Evolutionary conservation across 129 eudicot species (phyloP).

Genomic region (Silybum marianum): DNA sequence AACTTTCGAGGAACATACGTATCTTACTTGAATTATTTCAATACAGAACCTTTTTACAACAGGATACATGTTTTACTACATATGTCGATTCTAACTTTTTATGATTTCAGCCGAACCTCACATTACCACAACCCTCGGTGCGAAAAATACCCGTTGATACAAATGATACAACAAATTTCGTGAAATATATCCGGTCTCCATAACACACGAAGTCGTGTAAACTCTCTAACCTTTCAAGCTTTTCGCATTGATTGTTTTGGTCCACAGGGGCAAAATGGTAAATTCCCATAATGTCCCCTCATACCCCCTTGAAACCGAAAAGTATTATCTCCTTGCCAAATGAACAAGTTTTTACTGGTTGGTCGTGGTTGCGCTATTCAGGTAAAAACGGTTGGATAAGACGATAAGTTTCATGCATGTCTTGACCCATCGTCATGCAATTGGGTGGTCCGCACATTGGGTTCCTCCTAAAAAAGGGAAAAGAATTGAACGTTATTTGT

Average conservation of each 20-base stretch:
- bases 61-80: slow-evolving; percentile 26
- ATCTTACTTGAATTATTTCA: slow-evolving; percentile 10
- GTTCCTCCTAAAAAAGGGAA: slow-evolving; percentile 62
- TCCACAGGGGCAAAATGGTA: slow-evolving; percentile 11
- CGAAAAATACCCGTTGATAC: slow-evolving; percentile 17
- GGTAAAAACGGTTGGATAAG: background rate
- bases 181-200: background rate
- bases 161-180: slow-evolving; percentile 23
- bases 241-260: slow-evolving; percentile 8
- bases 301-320: background rate
- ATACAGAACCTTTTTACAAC: slow-evolving; percentile 39
- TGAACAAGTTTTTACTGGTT: slow-evolving; percentile 25
- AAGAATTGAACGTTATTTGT: background rate
- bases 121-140: slow-evolving; percentile 15
- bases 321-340: background rate
- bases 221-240: slow-evolving; percentile 22
- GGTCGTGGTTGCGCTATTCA: background rate
- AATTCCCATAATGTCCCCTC: slow-evolving; percentile 17
- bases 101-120: background rate
- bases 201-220: background rate
- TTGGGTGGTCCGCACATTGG: slow-evolving; percentile 77
- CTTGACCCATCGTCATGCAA: slow-evolving; percentile 82
- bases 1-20: slow-evolving; percentile 16
- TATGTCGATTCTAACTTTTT: slow-evolving; percentile 25
- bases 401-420: slow-evolving; percentile 48